Base-by-base conservation (phyloP, 345 rosid genomes). In the Clarkia xantiana region DNA sequence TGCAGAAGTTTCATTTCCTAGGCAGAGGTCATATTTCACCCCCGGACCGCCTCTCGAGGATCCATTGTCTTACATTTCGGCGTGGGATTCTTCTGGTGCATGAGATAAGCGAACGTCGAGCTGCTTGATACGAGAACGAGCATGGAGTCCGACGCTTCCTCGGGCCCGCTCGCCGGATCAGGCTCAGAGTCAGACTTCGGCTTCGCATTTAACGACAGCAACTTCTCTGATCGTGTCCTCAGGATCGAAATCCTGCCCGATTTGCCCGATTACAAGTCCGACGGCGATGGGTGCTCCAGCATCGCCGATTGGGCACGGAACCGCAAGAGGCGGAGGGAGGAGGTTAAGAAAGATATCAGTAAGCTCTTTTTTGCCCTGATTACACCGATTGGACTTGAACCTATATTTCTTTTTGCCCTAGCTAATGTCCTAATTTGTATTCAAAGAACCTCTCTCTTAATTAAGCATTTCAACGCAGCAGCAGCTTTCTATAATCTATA, bases 161-260 rank as follows among this genome's bases (percentile, higher is more conserved):
- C 36, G 36, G 9, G 36, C 36, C 7, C 8, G 7, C 36, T 29
- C 36, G 8, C 36, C 9, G 36, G 6, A 7, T 29, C 36, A 29
- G 36, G 36, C 36, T 29, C 36, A 1, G 36, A 29, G 36, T 44
- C 73, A 2, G 78, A 74, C 49, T 80, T 77, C 29, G 76, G 61
- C 0, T 79, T 85, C 51, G 95, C 95, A 18, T 85, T 79, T 65
- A 66, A 85, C 67, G 67, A 79, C 42, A 69, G 63, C 34, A 74
- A 57, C n/a, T 85, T 85, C 71, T 81, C 94, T 18, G 90, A 79
- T 43, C 71, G 84, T 57, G 54, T 79, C 25, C 65, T 85, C 19
- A 76, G 68, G 54, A 77, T 81, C 48, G 81, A 79, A 71, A 72
- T 85, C 59, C 39, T 67, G 1, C 53, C 71, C 23, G 76, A 64